Conservation (phyloP, 2,329 filamentous ascomycete species). For the Trichoderma cornu-damae region DNA sequence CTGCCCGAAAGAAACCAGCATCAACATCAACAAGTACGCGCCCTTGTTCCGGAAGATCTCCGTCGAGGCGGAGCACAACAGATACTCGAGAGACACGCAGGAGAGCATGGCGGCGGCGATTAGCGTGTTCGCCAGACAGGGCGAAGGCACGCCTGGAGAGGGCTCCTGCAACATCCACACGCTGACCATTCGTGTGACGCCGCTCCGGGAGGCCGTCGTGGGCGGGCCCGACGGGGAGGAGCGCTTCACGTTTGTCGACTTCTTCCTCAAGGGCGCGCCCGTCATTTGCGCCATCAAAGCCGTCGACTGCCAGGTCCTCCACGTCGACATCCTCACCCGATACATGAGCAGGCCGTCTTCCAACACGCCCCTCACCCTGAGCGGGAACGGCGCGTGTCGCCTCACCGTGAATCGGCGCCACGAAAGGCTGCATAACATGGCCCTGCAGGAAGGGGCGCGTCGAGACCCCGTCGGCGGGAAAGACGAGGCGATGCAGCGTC, state of each 20-base stretch:
- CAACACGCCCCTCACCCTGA: background rate
- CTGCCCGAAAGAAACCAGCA: conserved; percentile 15
- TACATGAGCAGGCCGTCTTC: conserved; percentile 1
- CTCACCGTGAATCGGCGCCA: conserved; percentile 22
- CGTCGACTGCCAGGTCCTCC: conserved; percentile 35
- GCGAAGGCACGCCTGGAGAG: background rate
- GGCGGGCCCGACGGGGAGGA: too few species aligned
- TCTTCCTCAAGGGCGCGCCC: conserved; percentile 30
- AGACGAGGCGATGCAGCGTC: conserved; percentile 21
- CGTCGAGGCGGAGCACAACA: conserved; percentile 41
- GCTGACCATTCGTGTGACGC: conserved; percentile 40
- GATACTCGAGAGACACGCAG: conserved; percentile 27
- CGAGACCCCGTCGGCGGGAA: background rate
- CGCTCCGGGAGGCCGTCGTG: conserved; percentile 23
- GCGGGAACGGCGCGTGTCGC: conserved; percentile 7
- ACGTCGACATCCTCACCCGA: conserved; percentile 31
- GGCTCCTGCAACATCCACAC: conserved; percentile 34
- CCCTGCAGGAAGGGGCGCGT: background rate
- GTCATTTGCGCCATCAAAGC: conserved; percentile 31
- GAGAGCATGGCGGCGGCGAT: conserved; percentile 35
- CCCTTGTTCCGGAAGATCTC: conserved; percentile 38
- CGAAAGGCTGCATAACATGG: background rate
- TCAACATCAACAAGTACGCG: conserved; percentile 35
- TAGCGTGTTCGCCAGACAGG: conserved; percentile 31
- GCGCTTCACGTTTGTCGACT: conserved; percentile 34